These are phyloP conservation scores for Xylaria nigripes DNA, from an alignment of 495 filamentous ascomycete species.

Conservation along the genomic window DNA sequence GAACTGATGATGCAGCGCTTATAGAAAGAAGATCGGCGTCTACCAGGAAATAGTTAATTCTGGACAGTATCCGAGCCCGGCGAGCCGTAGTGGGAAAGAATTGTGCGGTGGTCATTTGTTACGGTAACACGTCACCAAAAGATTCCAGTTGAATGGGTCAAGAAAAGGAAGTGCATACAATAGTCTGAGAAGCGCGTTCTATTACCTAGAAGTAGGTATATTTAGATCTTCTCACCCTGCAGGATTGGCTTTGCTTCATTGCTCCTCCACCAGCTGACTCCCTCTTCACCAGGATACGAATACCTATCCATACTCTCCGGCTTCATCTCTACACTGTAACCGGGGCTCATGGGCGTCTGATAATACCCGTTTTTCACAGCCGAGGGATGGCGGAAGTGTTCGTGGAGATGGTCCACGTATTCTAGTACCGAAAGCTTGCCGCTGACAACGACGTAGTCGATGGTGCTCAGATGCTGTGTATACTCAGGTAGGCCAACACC, in stretches of 20 bases:
- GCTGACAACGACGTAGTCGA: slow-evolving; percentile 85
- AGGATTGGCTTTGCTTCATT: slow-evolving; percentile 61
- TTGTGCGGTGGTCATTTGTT: background rate
- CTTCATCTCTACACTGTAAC: slow-evolving; percentile 93
- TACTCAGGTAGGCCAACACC: slow-evolving; percentile 91
- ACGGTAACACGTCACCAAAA: background rate
- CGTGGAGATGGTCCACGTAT: slow-evolving; percentile 89
- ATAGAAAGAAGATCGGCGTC: no score
- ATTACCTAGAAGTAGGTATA: background rate
- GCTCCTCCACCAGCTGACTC: slow-evolving; percentile 74
- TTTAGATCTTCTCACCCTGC: slow-evolving; percentile 45
- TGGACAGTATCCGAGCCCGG: no score
- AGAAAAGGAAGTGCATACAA: background rate
- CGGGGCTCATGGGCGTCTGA: slow-evolving; percentile 71
- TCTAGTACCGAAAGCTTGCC: slow-evolving; percentile 77
- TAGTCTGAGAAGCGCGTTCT: background rate
- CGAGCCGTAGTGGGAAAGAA: no score
- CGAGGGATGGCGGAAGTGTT: slow-evolving; percentile 80
- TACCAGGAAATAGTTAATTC: no score
- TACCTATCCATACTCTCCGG: slow-evolving; percentile 72
- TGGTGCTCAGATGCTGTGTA: slow-evolving; percentile 87
- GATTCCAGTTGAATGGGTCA: background rate
- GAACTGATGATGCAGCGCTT: no score
- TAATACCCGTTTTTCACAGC: slow-evolving; percentile 81
- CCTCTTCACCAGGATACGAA: slow-evolving; percentile 64